Evolutionary conservation across 2,329 filamentous ascomycete species (phyloP).

Genomic region (Taxawa tesnikishii): DNA sequence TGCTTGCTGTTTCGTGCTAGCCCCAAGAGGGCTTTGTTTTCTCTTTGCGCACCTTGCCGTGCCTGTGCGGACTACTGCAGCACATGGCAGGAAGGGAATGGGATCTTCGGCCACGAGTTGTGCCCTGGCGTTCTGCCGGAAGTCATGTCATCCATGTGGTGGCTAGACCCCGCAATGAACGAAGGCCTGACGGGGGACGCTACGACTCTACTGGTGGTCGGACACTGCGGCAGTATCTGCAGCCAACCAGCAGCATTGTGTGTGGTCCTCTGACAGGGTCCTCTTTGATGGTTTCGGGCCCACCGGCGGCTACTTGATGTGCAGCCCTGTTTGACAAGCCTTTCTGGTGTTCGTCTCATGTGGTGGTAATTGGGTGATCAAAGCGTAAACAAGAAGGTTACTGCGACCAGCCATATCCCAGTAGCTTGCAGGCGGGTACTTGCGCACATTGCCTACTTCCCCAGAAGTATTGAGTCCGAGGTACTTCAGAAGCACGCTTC

Average conservation of each 20-base stretch:
- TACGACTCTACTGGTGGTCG: slow-evolving; percentile 3
- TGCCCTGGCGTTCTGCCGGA: no score
- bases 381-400: not conserved
- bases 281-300: not conserved
- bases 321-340: not conserved
- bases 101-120: not conserved
- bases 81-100: no score
- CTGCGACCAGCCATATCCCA: not conserved
- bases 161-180: not conserved
- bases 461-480: no score
- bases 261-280: slow-evolving; percentile 4
- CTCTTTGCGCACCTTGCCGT: no score
- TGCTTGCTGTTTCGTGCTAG: no score
- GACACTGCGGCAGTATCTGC: slow-evolving; percentile 5
- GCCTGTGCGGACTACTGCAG: no score
- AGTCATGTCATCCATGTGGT: not conserved
- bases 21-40: no score
- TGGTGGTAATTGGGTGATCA: not conserved
- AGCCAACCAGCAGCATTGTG: slow-evolving; percentile 7
- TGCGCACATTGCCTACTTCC: no score
- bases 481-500: no score
- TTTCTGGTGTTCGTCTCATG: not conserved
- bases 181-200: not conserved
- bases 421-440: no score
- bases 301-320: not conserved